These are phyloP conservation scores for Aspergillus amoenus DNA, from an alignment of 2,329 filamentous ascomycete species.

Conservation along the genomic window DNA sequence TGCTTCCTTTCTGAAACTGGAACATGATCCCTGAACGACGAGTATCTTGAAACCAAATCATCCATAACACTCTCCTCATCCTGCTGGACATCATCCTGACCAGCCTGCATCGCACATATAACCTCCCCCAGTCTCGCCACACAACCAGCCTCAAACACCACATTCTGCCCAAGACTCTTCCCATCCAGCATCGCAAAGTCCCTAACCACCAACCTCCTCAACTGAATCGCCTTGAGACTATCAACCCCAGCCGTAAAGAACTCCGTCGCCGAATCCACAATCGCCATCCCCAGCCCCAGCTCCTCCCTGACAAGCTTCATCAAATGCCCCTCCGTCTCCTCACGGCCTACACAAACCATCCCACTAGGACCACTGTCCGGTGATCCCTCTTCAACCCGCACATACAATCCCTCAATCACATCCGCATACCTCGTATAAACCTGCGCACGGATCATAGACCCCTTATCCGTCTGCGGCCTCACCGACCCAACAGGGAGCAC, in stretches of 20 bases:
- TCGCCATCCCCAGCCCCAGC: slow-evolving; percentile 30
- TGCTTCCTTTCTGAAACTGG: slow-evolving; percentile 24
- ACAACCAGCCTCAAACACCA: slow-evolving; percentile 46
- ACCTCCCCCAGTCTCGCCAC: slow-evolving; percentile 34
- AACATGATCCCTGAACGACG: slow-evolving; percentile 37
- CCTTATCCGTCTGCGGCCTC: slow-evolving; percentile 55
- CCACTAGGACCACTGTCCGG: slow-evolving; percentile 20
- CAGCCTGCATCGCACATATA: slow-evolving; percentile 24
- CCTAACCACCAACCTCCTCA: slow-evolving; percentile 43
- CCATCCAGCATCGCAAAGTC: slow-evolving; percentile 37
- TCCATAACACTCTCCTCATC: slow-evolving; percentile 39
- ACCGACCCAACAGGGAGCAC: slow-evolving; percentile 33
- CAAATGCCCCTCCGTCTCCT: slow-evolving; percentile 35
- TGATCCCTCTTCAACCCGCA: slow-evolving; percentile 16
- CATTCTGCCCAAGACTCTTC: slow-evolving; percentile 35
- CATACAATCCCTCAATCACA: slow-evolving; percentile 42
- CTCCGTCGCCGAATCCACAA: slow-evolving; percentile 32
- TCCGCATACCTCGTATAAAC: slow-evolving; percentile 47
- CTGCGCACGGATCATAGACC: slow-evolving; percentile 52
- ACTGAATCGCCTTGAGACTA: slow-evolving; percentile 49
- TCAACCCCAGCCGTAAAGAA: slow-evolving; percentile 50
- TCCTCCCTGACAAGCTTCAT: slow-evolving; percentile 29
- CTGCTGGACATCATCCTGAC: slow-evolving; percentile 25
- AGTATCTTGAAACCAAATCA: slow-evolving; percentile 48
- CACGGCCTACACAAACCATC: slow-evolving; percentile 32